A percentile compares a stretch with the other conserved stretches of the same genome.
Evolutionary conservation across 164 flowering plant genomes (phyloP).

Genomic region (Liriodendron chinense): DNA sequence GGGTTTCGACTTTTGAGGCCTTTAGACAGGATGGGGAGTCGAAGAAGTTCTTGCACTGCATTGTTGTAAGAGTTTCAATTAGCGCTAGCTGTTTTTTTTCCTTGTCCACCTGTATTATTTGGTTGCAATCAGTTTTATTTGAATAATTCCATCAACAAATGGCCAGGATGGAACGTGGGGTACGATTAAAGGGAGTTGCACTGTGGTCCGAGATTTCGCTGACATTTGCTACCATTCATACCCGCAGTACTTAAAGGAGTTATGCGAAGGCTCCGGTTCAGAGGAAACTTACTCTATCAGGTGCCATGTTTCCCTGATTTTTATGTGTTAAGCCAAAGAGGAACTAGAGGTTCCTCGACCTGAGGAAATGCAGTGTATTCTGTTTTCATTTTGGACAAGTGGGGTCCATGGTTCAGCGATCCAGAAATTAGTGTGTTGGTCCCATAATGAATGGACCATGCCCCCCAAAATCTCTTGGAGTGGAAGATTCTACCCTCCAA

Average conservation of each 20-base stretch:
- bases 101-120: background rate
- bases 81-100: background rate
- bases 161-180: slow-evolving; percentile 95
- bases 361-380: too few species aligned
- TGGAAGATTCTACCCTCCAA: too few species aligned
- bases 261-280: slow-evolving; percentile 52
- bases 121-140: background rate
- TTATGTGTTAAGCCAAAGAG: too few species aligned
- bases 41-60: slow-evolving; percentile 60
- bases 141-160: background rate
- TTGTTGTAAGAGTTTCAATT: slow-evolving; percentile 50
- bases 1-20: slow-evolving; percentile 91
- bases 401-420: too few species aligned
- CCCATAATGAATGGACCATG: too few species aligned
- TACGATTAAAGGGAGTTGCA: slow-evolving; percentile 83
- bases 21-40: slow-evolving; percentile 61
- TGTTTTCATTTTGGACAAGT: too few species aligned
- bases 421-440: too few species aligned
- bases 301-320: slow-evolving; percentile 24
- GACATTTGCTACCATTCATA: slow-evolving; percentile 82
- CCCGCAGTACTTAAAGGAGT: slow-evolving; percentile 66
- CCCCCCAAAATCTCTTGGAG: too few species aligned
- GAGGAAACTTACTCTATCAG: slow-evolving; percentile 61
- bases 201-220: slow-evolving; percentile 76
- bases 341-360: too few species aligned